Base-by-base conservation (phyloP, 2,329 filamentous ascomycete genomes). In the Fusarium metavorans region DNA sequence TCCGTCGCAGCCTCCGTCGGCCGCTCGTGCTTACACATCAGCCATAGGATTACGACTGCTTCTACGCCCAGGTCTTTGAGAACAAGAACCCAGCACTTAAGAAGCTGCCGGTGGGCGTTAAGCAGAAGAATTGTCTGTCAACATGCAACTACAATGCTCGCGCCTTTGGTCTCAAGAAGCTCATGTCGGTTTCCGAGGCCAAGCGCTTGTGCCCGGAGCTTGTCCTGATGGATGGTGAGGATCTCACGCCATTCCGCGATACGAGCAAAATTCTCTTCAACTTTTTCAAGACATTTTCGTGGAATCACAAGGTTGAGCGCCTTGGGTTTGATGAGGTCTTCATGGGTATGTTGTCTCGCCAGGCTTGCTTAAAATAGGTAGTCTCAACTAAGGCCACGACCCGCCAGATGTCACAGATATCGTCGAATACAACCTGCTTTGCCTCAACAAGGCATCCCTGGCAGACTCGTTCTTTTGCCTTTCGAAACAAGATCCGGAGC, bases 141-240 rank as follows among this genome's bases (percentile, higher is more conserved):
- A 97, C 95, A 6, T 97, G 94, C 88, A 98, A 98, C 84, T 98
- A 98, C 82, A 94, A 94, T 80, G 96, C 96, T 25, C 91, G 96
- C 39, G 86, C 91, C 61, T 88, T 84, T n/a, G 91, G 91, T 64
- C 87, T 95, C 64, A 87, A 89, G 82, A 98, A 99, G 85, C 88
- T 98, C 70, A 95, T 97, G 87, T 89, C 95, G 73, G 91, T 98
- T 80, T 89, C 88, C 63, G 95, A 98, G 72, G 97, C 96, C 5
- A 94, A 90, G 83, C 91, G 88, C 76, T 82, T 92, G 32, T 98
- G 95, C 76, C 95, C 95, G 1, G 94, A 97, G 66, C 89, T 97
- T 18, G 90, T 98, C 61, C 91, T 98, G 58, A 90, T 97, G 41
- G 89, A 97, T 20, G 95, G 96, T 34, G 95, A 98, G 83, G 95